These are phyloP conservation scores for Fraxinus albicans DNA, from an alignment of 305 asterid species.

Conservation along the genomic window DNA sequence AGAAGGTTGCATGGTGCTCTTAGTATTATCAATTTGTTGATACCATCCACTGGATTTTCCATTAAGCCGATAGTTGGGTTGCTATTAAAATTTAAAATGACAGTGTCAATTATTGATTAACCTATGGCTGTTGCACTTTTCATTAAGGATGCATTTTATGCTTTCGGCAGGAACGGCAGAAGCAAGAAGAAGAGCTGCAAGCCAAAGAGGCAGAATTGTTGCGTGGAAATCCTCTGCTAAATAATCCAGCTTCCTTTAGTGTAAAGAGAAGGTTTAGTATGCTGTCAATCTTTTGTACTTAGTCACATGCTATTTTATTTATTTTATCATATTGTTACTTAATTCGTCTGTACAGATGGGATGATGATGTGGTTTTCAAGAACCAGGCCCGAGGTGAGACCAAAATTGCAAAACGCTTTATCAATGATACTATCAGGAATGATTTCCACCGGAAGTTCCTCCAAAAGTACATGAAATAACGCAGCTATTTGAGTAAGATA, in stretches of 20 bases:
- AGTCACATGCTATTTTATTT: background rate
- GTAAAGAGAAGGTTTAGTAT: constrained; percentile 76
- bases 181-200: constrained; percentile 81
- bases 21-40: background rate
- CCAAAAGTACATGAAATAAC: constrained; percentile 63
- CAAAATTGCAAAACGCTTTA: constrained; percentile 73
- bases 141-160: constrained; percentile 15
- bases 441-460: constrained; percentile 80
- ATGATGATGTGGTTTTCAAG: constrained; percentile 96
- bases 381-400: constrained; percentile 90
- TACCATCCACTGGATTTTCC: background rate
- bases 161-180: constrained; percentile 55
- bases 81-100: background rate
- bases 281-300: background rate
- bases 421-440: constrained; percentile 87
- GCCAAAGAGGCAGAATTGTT: constrained; percentile 80
- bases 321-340: background rate
- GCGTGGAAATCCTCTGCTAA: constrained; percentile 81
- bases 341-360: constrained; percentile 60
- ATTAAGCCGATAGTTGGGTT: background rate
- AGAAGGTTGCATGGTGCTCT: background rate
- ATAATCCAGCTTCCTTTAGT: constrained; percentile 66
- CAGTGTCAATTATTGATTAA: background rate
- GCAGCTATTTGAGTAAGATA: background rate
- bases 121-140: background rate